Percentiles rank a stretch among this genome's conserved stretches.
Evolutionary conservation across 352 stramenopile species (phyloP).

Genomic region (Phytopythium boreale): DNA sequence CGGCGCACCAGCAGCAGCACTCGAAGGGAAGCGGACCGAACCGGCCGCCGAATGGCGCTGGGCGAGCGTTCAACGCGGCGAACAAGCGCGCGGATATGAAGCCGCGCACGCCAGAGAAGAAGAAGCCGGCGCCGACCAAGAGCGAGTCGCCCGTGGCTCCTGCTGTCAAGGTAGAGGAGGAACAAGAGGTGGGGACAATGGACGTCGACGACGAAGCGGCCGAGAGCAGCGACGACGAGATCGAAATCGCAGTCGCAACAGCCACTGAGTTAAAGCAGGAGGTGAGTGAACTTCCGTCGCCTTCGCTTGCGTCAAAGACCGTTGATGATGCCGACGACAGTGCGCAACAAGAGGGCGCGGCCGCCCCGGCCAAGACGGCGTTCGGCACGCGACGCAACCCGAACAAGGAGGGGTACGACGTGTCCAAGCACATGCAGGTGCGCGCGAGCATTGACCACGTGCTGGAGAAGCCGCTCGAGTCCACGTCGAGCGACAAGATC

Average conservation of each 20-base stretch:
- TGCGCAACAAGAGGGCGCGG: neutral
- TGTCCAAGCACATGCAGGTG: conserved; percentile 52
- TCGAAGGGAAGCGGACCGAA: neutral
- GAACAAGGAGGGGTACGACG: conserved; percentile 75
- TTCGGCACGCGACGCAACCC: conserved; percentile 82
- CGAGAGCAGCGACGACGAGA: conserved; percentile 11
- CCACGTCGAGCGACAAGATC: conserved; percentile 79
- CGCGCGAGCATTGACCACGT: conserved; percentile 58
- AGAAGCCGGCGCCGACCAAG: conserved; percentile 6
- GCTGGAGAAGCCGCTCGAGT: conserved; percentile 68
- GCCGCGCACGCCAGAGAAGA: neutral
- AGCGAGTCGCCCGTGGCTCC: conserved; percentile 1
- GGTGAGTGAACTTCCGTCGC: neutral
- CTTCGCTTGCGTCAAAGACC: neutral
- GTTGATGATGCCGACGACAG: neutral
- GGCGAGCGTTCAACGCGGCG: neutral
- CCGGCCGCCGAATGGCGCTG: neutral
- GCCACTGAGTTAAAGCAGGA: neutral
- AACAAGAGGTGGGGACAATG: conserved; percentile 13
- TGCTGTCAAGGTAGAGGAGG: conserved; percentile 7
- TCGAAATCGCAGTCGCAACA: neutral
- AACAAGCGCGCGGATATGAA: neutral
- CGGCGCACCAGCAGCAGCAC: neutral
- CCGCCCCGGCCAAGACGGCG: conserved; percentile 11
- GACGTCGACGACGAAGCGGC: conserved; percentile 7